phyloP scores from a whole-genome alignment of 176 grass and related monocot species.

The Carex scoparia region DNA sequence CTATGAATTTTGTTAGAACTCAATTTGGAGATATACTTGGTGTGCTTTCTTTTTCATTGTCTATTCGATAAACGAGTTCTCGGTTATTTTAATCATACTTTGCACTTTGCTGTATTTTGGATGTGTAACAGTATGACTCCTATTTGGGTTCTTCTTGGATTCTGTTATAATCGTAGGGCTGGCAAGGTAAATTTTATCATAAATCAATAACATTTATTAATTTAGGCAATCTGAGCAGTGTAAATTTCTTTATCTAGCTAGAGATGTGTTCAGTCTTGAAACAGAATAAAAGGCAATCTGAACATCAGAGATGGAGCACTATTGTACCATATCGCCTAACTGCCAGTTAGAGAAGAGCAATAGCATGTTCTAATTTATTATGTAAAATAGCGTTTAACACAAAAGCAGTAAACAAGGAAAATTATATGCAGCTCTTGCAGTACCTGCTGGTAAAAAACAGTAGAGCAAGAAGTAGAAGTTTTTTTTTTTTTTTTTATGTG shows the following conservation, averaged over 20 bases:
- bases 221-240: background rate
- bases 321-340: background rate
- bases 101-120: background rate
- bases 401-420: slow-evolving; percentile 2
- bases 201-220: too few species aligned
- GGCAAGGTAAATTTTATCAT: too few species aligned
- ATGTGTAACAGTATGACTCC: background rate
- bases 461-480: background rate
- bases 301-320: background rate
- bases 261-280: background rate
- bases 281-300: background rate
- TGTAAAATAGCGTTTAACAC: background rate
- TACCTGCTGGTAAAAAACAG: background rate
- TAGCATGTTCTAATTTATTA: background rate
- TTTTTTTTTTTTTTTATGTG: background rate
- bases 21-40: background rate
- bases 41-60: background rate
- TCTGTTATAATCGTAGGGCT: too few species aligned
- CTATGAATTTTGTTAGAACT: slow-evolving; percentile 15
- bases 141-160: too few species aligned
- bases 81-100: background rate
- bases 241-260: background rate
- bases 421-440: background rate
- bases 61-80: background rate
- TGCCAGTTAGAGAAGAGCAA: background rate